These are phyloP conservation scores for Clarireedia sp. DNA, from an alignment of 2,329 filamentous ascomycete genomes.

Conservation along the genomic window DNA sequence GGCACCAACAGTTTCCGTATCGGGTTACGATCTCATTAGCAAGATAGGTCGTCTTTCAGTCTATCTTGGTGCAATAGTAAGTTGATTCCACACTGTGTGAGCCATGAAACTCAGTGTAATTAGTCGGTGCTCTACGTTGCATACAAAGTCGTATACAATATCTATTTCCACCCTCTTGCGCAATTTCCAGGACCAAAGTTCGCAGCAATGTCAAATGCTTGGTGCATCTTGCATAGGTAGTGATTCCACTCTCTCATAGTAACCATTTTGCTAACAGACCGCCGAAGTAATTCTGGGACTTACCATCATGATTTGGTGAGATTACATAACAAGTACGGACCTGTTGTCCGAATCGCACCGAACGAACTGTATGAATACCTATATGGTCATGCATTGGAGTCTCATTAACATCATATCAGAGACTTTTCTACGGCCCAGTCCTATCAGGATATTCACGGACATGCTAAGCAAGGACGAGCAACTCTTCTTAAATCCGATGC, in stretches of 20 bases:
- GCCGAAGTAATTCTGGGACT: background rate
- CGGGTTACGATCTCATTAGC: background rate
- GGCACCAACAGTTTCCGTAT: background rate
- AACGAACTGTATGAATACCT: background rate
- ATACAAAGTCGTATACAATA: slow-evolving; percentile 4
- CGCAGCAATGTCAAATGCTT: slow-evolving; percentile 3
- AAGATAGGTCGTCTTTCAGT: background rate
- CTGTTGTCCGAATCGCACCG: background rate
- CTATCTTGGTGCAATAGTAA: background rate
- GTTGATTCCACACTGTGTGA: background rate
- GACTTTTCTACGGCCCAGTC: slow-evolving; percentile 1
- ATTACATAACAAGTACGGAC: slow-evolving; percentile 1
- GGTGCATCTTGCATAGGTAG: background rate
- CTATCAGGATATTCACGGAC: slow-evolving; percentile 7
- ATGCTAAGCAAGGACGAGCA: slow-evolving; percentile 1
- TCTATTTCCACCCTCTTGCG: slow-evolving; percentile 6
- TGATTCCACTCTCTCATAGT: background rate
- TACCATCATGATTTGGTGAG: background rate
- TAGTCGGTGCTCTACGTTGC: background rate
- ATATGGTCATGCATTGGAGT: background rate
- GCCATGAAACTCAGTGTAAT: background rate
- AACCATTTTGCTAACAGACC: background rate
- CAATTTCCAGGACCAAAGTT: slow-evolving; percentile 7
- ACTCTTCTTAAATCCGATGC: slow-evolving; percentile 2
- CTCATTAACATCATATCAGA: background rate